Evolutionary conservation across 768 basidiomycete genomes (phyloP), one percentile per base, ranked within the genome.

Genomic region (Pulveroboletus sp.): DNA sequence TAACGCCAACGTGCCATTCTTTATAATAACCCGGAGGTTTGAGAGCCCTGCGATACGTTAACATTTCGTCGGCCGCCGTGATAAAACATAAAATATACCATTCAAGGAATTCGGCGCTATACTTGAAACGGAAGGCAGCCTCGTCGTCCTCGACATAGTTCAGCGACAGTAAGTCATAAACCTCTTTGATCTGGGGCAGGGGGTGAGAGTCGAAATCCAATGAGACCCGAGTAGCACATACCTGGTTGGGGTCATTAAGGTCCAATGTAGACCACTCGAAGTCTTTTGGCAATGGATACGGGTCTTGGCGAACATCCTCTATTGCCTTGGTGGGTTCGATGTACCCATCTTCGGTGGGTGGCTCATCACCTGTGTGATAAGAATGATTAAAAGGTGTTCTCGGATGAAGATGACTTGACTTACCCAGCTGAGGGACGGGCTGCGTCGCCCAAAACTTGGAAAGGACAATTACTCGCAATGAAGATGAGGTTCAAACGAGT

Each of bases 71-170:
- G 41, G 24, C 6, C 24, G 1, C n/a, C 9, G 35, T 30, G 51
- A 43, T 46, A 15, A 14, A 49, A 36, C 38, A 43, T n/a, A 33
- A 30, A 10, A 41, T 71, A 24, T 57, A 89, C 96, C 96, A 99
- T 65, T 83, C 74, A 28, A 99, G 73, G 68, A 99, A 99, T 66
- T 97, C 93, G 5, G 92, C 83, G 38, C 86, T 89, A 61, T 99
- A 99, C 64, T 90, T 84, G 76, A 99, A 97, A 32, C 96, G 83
- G 77, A 98, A 96, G n/a, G 88, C 78, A 6, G 94, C 94, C 43
- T 92, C 87, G 57, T 90, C 86, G 63, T 99, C 96, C 67, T 99
- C 96, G 39, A 99, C 93, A 59, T 98, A 99, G 69, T 98, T 89
- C 11, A 85, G 76, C 5, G 92, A 96, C 36, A 99, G 73, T 3